Evolutionary conservation across 306 rosid genomes (phyloP).

Genomic region (Fagus crenata): DNA sequence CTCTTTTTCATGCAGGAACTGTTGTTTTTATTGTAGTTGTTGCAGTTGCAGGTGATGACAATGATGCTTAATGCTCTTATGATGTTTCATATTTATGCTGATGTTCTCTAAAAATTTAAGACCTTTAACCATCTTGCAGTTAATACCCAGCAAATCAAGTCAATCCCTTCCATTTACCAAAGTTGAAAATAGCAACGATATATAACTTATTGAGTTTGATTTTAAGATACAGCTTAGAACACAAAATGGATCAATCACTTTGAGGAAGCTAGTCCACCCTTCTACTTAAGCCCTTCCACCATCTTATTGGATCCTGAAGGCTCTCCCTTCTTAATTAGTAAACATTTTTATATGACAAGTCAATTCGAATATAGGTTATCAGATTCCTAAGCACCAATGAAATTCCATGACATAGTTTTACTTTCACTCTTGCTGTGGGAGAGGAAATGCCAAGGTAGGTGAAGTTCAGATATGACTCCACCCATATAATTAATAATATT

Average conservation of each 20-base stretch:
- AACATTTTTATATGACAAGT: neutral
- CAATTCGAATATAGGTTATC: neutral
- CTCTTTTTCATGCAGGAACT: neutral
- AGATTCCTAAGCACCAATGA: neutral
- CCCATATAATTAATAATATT: neutral
- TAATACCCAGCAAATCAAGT: neutral
- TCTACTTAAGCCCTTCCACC: neutral
- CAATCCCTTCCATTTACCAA: neutral
- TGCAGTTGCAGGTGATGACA: neutral
- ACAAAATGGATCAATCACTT: slow-evolving; percentile 1
- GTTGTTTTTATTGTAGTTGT: too few relatives aligned
- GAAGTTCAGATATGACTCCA: neutral
- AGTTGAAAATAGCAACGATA: neutral
- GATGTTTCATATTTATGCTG: neutral
- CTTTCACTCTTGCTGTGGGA: neutral
- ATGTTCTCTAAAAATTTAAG: neutral
- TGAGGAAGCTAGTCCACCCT: neutral
- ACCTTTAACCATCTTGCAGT: neutral
- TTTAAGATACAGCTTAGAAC: neutral
- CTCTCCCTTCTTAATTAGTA: neutral
- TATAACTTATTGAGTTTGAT: neutral
- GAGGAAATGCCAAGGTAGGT: slow-evolving; percentile 4
- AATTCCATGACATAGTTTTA: neutral
- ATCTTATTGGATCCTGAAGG: neutral
- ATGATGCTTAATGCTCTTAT: neutral